Conservation (phyloP, 1,139 yeast species). For the Yamadazyma pseudoaaseri region DNA sequence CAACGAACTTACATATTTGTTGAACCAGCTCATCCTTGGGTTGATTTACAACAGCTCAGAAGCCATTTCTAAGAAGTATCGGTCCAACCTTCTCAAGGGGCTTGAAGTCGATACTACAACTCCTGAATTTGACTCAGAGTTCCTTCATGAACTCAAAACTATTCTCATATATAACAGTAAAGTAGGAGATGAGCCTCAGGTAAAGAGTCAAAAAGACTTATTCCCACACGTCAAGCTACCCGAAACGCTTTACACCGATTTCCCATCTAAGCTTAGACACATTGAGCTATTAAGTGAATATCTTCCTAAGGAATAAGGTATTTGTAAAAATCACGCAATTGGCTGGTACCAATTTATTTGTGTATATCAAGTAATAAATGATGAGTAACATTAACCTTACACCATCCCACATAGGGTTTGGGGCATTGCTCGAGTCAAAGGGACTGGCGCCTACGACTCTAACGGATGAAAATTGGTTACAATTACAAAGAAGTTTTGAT, state of each 20-base stretch:
- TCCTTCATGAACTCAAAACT: slow-evolving; percentile 23
- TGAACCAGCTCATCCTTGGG: slow-evolving; percentile 58
- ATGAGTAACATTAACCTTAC: too few relatives aligned
- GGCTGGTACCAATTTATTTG: background rate
- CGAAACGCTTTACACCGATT: slow-evolving; percentile 1
- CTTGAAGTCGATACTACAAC: slow-evolving; percentile 23
- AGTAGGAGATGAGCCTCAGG: slow-evolving; percentile 1
- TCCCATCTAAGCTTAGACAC: slow-evolving; percentile 4
- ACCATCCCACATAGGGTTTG: too few relatives aligned
- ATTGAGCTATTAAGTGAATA: slow-evolving; percentile 4
- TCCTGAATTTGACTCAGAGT: slow-evolving; percentile 16
- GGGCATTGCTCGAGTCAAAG: too few relatives aligned
- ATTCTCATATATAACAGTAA: slow-evolving; percentile 17
- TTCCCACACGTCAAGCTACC: slow-evolving; percentile 1
- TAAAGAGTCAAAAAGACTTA: slow-evolving; percentile 3
- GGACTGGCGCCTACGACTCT: too few relatives aligned
- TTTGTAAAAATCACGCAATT: too few relatives aligned
- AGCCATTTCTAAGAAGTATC: slow-evolving; percentile 35
- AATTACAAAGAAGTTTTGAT: slow-evolving; percentile 1
- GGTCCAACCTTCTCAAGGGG: slow-evolving; percentile 43
- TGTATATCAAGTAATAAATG: too few relatives aligned
- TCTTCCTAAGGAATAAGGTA: background rate
- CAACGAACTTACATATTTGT: slow-evolving; percentile 57
- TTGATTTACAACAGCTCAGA: slow-evolving; percentile 64
- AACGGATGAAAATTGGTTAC: background rate